These are phyloP conservation scores for Mycena polygramma DNA, from an alignment of 768 basidiomycete genomes.

Conservation along the genomic window DNA sequence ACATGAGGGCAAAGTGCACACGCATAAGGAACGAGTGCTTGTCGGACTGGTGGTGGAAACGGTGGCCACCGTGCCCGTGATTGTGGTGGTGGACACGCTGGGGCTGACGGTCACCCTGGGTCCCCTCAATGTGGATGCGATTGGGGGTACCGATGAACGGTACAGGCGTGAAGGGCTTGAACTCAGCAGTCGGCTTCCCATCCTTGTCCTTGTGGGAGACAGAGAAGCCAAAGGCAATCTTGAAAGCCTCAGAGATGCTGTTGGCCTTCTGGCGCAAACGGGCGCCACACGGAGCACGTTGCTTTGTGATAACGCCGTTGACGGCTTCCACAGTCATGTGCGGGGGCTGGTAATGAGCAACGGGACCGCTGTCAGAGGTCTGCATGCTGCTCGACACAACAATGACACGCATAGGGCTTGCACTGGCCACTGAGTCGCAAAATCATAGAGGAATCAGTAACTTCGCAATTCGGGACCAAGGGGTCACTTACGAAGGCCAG, in stretches of 20 bases:
- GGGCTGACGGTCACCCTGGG: background rate
- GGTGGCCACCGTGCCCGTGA: slow-evolving; percentile 43
- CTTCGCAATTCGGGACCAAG: background rate
- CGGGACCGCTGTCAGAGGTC: slow-evolving; percentile 2
- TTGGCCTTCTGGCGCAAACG: slow-evolving; percentile 63
- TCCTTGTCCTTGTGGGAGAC: slow-evolving; percentile 51
- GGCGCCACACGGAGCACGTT: slow-evolving; percentile 42
- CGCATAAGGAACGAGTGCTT: slow-evolving; percentile 66
- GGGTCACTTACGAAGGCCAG: slow-evolving; percentile 43
- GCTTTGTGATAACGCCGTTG: slow-evolving; percentile 15
- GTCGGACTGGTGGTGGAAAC: slow-evolving; percentile 43
- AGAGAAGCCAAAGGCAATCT: slow-evolving; percentile 67
- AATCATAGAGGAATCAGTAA: background rate
- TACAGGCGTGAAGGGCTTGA: slow-evolving; percentile 45
- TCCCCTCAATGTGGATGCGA: background rate
- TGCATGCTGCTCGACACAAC: slow-evolving; percentile 27
- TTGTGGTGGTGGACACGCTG: slow-evolving; percentile 24
- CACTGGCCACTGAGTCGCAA: slow-evolving; percentile 27
- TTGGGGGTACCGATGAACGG: slow-evolving; percentile 49
- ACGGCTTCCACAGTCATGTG: background rate
- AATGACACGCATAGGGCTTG: slow-evolving; percentile 34
- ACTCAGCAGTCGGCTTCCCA: slow-evolving; percentile 4
- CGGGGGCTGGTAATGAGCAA: slow-evolving; percentile 8
- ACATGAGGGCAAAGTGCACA: slow-evolving; percentile 73
- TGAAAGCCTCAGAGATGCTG: slow-evolving; percentile 66